These are phyloP conservation scores for Houttuynia cordata DNA, from an alignment of 164 flowering plant genomes.

Conservation along the genomic window DNA sequence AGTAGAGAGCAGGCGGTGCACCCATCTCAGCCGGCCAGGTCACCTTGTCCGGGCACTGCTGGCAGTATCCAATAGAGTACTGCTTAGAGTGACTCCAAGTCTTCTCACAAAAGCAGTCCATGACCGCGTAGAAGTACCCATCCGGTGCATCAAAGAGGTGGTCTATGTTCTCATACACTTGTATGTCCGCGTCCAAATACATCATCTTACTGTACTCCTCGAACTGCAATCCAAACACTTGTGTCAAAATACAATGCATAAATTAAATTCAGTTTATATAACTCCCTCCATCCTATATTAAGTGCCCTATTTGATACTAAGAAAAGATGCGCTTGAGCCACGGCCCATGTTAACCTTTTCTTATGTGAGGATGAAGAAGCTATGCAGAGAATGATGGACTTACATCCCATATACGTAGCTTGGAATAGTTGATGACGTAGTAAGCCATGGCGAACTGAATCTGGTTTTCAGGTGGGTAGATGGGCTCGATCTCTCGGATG, in stretches of 20 bases:
- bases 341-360: too few species aligned
- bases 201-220: slow-evolving; percentile 19
- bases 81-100: slow-evolving; percentile 17
- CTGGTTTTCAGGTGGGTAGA: slow-evolving; percentile 14
- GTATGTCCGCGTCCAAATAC: slow-evolving; percentile 18
- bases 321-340: too few species aligned
- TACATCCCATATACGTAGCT: slow-evolving; percentile 19
- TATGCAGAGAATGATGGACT: not conserved
- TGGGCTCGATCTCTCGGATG: slow-evolving; percentile 14
- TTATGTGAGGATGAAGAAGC: too few species aligned
- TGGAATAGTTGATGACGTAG: slow-evolving; percentile 18
- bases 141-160: slow-evolving; percentile 15
- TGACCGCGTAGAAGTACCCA: slow-evolving; percentile 16
- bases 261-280: too few species aligned
- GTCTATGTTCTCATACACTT: slow-evolving; percentile 18
- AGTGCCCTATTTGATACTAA: too few species aligned
- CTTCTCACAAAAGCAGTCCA: slow-evolving; percentile 19
- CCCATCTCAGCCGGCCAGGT: slow-evolving; percentile 16
- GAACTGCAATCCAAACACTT: slow-evolving; percentile 5
- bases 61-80: slow-evolving; percentile 17
- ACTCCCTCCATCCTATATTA: too few species aligned
- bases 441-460: slow-evolving; percentile 14
- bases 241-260: not conserved
- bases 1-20: slow-evolving; percentile 11
- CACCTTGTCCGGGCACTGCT: slow-evolving; percentile 18